Conservation (phyloP, 306 rosid genomes). For the Pyrus communis region DNA sequence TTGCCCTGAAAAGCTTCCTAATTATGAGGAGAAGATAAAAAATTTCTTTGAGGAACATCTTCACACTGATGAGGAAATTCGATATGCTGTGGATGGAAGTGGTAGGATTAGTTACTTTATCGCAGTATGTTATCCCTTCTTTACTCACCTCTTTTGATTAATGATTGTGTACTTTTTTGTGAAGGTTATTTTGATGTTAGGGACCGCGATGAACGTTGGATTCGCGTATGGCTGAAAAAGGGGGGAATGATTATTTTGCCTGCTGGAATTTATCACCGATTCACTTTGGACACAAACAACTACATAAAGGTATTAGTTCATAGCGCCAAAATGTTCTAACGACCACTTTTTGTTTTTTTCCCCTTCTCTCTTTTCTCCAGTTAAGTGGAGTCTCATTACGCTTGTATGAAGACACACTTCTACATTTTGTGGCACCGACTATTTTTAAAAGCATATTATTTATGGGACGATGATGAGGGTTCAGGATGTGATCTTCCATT, state of each 20-base stretch:
- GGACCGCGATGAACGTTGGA: constrained; percentile 79
- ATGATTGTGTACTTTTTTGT: constrained; percentile 19
- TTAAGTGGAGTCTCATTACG: neutral
- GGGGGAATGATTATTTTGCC: constrained; percentile 96
- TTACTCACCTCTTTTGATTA: neutral
- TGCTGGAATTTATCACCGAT: constrained; percentile 96
- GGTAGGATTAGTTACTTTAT: constrained; percentile 38
- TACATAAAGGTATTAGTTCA: constrained; percentile 73
- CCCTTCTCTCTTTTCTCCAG: neutral
- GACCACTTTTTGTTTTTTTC: neutral
- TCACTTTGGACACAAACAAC: constrained; percentile 81
- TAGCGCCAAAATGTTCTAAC: neutral
- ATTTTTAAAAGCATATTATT: neutral
- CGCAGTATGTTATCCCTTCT: neutral
- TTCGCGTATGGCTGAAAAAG: constrained; percentile 87
- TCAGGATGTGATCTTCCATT: neutral
- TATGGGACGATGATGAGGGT: neutral
- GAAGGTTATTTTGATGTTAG: constrained; percentile 96
- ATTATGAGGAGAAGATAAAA: constrained; percentile 90
- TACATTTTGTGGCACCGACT: neutral
- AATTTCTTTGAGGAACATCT: constrained; percentile 87
- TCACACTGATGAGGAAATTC: constrained; percentile 97
- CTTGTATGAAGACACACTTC: neutral
- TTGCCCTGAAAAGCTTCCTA: constrained; percentile 88
- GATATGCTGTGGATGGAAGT: constrained; percentile 83